Evolutionary conservation across 1,284 basidiomycete genomes (phyloP).

Genomic region (Tylopilus sp.): DNA sequence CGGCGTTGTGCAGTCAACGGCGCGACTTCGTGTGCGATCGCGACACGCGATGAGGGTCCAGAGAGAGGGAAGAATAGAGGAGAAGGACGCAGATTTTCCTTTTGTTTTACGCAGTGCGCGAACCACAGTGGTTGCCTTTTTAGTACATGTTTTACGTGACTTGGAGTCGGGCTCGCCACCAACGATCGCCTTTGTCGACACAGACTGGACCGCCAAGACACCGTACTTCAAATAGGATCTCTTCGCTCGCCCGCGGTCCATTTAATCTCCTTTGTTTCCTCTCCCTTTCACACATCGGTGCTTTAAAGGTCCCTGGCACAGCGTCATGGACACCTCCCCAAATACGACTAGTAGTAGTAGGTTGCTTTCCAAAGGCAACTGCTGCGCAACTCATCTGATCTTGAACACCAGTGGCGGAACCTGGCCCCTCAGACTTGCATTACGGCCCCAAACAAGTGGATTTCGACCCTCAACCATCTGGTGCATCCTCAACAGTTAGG

Average conservation of each 20-base stretch:
- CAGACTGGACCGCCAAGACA: too few species aligned
- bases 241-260: too few species aligned
- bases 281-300: slow-evolving; percentile 1
- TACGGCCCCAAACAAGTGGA: slow-evolving; percentile 7
- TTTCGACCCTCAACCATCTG: slow-evolving; percentile 1
- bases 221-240: slow-evolving; percentile 14
- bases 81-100: not conserved
- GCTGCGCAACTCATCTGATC: slow-evolving; percentile 17
- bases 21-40: not conserved
- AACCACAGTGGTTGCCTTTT: slow-evolving; percentile 21
- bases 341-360: slow-evolving; percentile 4
- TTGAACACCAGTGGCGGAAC: slow-evolving; percentile 22
- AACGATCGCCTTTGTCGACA: too few species aligned
- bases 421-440: slow-evolving; percentile 7
- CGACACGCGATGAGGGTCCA: not conserved
- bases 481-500: slow-evolving; percentile 18
- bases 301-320: not conserved
- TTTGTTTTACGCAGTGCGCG: not conserved
- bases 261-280: not conserved
- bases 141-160: not conserved
- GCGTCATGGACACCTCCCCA: not conserved
- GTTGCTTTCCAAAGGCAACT: slow-evolving; percentile 2
- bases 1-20: not conserved
- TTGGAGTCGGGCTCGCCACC: too few species aligned
- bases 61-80: not conserved